Percentiles rank a stretch among this genome's conserved stretches.
Conservation (phyloP, 2,329 filamentous ascomycete genomes). For the Neospermospora avenae region DNA sequence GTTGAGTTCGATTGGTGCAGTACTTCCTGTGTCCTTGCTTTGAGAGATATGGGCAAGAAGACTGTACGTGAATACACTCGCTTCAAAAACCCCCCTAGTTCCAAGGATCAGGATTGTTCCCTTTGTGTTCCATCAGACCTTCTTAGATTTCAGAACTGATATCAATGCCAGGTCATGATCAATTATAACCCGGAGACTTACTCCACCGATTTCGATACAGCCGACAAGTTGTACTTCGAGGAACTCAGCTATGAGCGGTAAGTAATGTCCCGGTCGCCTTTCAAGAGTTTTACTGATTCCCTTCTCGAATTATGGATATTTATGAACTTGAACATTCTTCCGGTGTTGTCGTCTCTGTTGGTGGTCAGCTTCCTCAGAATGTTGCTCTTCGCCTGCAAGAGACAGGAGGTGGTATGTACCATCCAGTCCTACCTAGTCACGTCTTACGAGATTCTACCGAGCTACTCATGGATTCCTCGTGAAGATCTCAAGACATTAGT, state of each 20-base stretch:
- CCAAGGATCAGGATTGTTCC: too few relatives aligned
- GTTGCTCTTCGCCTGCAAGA: conserved; percentile 94
- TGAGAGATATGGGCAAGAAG: conserved; percentile 88
- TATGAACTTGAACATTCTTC: conserved; percentile 85
- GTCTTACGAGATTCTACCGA: background rate
- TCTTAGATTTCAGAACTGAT: too few relatives aligned
- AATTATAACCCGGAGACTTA: conserved; percentile 65
- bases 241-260: conserved; percentile 81
- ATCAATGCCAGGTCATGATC: conserved; percentile 64
- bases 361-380: conserved; percentile 95
- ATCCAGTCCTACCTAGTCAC: background rate
- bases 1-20: conserved; percentile 99
- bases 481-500: background rate
- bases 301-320: conserved; percentile 81
- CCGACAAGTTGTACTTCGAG: conserved; percentile 94
- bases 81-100: too few relatives aligned
- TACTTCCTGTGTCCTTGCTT: conserved; percentile 80
- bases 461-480: background rate
- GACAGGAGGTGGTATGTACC: conserved; percentile 64
- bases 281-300: background rate
- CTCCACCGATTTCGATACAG: conserved; percentile 80
- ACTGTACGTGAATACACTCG: conserved; percentile 46
- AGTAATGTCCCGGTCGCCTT: background rate
- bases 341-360: conserved; percentile 92
- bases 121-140: too few relatives aligned